Conservation (phyloP, 164 flowering plant species). For the Liriodendron chinense region DNA sequence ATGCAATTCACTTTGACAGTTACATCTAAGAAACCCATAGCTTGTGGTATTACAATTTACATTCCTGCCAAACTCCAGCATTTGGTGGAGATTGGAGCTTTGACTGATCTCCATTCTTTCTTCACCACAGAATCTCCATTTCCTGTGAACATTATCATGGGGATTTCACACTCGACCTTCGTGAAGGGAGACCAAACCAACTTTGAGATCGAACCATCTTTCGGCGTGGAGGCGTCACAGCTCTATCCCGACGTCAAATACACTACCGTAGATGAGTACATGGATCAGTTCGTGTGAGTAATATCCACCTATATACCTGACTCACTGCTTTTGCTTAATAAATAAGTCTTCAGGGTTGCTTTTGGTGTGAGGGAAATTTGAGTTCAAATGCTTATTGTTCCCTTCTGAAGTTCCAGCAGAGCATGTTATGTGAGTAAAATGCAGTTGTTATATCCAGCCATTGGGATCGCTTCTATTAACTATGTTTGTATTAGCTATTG, state of each 20-base stretch:
- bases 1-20: no score
- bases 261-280: constrained; percentile 46
- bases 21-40: no score
- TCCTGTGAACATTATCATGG: constrained; percentile 29
- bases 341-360: not conserved
- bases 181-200: constrained; percentile 55
- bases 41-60: no score
- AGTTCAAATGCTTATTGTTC: not conserved
- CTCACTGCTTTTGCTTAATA: not conserved
- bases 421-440: not conserved
- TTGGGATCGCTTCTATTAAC: no score
- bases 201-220: constrained; percentile 49
- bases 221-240: constrained; percentile 56
- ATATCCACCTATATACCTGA: not conserved
- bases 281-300: constrained; percentile 31
- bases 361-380: not conserved
- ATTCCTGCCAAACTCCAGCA: no score
- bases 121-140: constrained; percentile 43
- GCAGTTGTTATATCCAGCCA: no score
- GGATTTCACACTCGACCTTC: constrained; percentile 35
- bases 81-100: not conserved
- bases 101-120: not conserved
- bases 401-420: not conserved
- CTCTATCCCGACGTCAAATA: constrained; percentile 53
- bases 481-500: no score